Evolutionary conservation across 441 rosid species (phyloP).

Genomic region (Eutrema salsugineum): DNA sequence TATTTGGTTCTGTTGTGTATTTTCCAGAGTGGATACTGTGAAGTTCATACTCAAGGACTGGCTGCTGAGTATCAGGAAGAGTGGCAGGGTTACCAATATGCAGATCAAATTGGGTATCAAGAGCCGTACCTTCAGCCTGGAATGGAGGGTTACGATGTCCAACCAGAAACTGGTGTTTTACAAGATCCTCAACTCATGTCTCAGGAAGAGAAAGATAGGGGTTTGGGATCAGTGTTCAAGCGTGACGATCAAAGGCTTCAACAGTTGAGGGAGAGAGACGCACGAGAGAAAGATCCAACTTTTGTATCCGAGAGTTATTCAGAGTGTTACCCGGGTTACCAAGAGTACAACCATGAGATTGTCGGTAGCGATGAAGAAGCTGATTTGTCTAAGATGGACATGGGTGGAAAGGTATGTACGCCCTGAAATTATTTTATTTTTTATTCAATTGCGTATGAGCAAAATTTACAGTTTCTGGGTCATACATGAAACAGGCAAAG

Average conservation of each 20-base stretch:
- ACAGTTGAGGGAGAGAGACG: constrained; percentile 86
- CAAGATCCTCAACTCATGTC: constrained; percentile 91
- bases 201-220: constrained; percentile 97
- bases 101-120: constrained; percentile 74
- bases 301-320: constrained; percentile 95
- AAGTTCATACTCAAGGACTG: constrained; percentile 67
- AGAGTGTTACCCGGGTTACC: constrained; percentile 98
- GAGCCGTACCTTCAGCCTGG: constrained; percentile 78
- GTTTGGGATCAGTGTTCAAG: constrained; percentile 96
- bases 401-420: constrained; percentile 87
- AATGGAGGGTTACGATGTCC: constrained; percentile 61
- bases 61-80: constrained; percentile 76
- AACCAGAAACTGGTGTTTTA: constrained; percentile 38
- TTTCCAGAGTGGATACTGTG: constrained; percentile 74
- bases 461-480: neutral
- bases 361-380: constrained; percentile 92
- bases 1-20: neutral
- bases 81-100: constrained; percentile 91
- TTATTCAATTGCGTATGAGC: neutral
- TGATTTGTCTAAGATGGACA: constrained; percentile 96
- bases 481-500: constrained; percentile 65
- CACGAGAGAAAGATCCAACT: constrained; percentile 92
- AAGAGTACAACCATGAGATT: constrained; percentile 89
- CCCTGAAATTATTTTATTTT: neutral
- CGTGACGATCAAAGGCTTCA: constrained; percentile 95